Percentiles rank a stretch among this genome's conserved stretches.
phyloP scores from a whole-genome alignment of 306 rosid genomes.

The Cucumis cinereus region DNA sequence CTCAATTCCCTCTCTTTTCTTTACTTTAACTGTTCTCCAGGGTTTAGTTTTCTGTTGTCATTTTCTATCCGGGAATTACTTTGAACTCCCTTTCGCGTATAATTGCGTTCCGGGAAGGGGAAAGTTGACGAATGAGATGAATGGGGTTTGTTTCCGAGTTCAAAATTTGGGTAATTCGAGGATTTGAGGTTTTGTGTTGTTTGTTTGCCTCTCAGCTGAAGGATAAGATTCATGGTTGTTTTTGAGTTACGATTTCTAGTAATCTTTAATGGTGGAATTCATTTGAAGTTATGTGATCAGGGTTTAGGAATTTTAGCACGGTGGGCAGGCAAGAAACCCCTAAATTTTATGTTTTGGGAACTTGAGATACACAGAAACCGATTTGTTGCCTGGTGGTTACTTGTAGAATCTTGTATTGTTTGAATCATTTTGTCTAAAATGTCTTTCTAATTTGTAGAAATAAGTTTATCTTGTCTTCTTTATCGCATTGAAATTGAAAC shows the following conservation, averaged over 20 bases:
- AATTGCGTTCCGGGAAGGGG: background rate
- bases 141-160: background rate
- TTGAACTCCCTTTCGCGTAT: background rate
- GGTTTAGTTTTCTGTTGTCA: background rate
- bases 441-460: background rate
- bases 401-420: background rate
- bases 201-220: background rate
- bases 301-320: background rate
- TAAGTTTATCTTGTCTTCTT: background rate
- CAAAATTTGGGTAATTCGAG: background rate
- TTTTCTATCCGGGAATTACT: background rate
- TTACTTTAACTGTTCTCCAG: background rate
- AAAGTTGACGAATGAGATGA: background rate
- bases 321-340: background rate
- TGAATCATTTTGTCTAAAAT: background rate
- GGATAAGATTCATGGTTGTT: background rate
- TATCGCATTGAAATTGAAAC: background rate
- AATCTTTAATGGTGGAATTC: background rate
- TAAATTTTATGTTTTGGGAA: background rate
- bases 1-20: background rate
- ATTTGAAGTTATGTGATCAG: background rate
- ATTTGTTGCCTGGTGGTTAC: background rate
- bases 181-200: background rate
- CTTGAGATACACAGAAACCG: background rate
- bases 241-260: background rate